Percentiles rank a stretch among this genome's conserved stretches.
phyloP scores from a whole-genome alignment of 23 red algal genomes.

The Cyanidium caldarium region DNA sequence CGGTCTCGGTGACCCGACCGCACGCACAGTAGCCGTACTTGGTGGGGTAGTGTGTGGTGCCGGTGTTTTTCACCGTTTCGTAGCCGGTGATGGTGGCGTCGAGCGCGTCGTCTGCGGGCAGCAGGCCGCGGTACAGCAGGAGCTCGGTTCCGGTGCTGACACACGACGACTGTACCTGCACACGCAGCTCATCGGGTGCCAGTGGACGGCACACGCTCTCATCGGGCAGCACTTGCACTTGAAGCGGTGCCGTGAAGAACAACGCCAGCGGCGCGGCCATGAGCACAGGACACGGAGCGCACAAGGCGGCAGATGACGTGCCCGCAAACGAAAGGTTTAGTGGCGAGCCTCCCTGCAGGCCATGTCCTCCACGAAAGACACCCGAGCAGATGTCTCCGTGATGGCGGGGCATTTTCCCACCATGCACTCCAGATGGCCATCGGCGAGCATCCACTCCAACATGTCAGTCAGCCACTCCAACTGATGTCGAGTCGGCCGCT shows the following conservation, averaged over 20 bases:
- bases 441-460: slow-evolving; percentile 6
- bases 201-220: neutral
- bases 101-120: neutral
- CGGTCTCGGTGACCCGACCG: neutral
- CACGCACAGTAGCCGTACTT: neutral
- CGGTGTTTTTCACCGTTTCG: neutral
- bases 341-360: too few relatives aligned
- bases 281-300: too few relatives aligned
- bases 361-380: too few relatives aligned
- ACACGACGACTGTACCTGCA: neutral
- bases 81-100: neutral
- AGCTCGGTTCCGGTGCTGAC: neutral
- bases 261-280: too few relatives aligned
- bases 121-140: neutral
- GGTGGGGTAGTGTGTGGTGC: neutral
- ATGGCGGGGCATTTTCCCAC: too few relatives aligned
- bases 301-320: too few relatives aligned
- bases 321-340: too few relatives aligned
- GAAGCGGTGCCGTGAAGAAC: neutral
- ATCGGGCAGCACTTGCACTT: neutral
- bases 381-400: too few relatives aligned
- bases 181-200: neutral
- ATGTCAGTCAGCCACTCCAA: neutral
- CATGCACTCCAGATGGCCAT: too few relatives aligned
- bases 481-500: neutral